phyloP scores from a whole-genome alignment of 257 asterid genomes.

The Craterostigma plantagineum region DNA sequence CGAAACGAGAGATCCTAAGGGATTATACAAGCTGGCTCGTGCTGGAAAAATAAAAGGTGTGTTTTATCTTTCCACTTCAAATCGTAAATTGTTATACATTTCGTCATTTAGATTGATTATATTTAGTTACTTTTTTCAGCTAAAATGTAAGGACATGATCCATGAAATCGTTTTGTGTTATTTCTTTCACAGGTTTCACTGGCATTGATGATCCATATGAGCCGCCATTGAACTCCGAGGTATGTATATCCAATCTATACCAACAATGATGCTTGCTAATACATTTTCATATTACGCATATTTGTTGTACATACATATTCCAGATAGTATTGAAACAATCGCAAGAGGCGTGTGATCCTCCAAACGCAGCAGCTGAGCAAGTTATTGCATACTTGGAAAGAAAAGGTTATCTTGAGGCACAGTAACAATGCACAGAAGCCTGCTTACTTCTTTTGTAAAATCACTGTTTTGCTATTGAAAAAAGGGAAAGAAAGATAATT shows the following conservation, averaged over 20 bases:
- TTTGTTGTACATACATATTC: slow-evolving; percentile 3
- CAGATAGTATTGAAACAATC: slow-evolving; percentile 67
- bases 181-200: slow-evolving; percentile 57
- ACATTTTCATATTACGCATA: too few relatives aligned
- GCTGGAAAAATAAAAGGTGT: slow-evolving; percentile 92
- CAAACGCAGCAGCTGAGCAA: slow-evolving; percentile 49
- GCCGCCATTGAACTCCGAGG: slow-evolving; percentile 80
- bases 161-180: too few relatives aligned
- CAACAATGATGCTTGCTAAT: too few relatives aligned
- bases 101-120: not conserved
- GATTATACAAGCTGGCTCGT: slow-evolving; percentile 92
- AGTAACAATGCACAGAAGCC: not conserved
- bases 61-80: not conserved
- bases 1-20: slow-evolving; percentile 95
- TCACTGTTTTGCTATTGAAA: too few relatives aligned
- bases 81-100: not conserved
- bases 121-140: not conserved
- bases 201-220: slow-evolving; percentile 97
- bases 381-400: slow-evolving; percentile 53
- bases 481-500: too few relatives aligned
- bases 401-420: slow-evolving; percentile 58
- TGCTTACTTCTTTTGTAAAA: too few relatives aligned
- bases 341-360: slow-evolving; percentile 46
- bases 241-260: too few relatives aligned
- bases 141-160: too few relatives aligned